Conservation (phyloP, 2,329 filamentous ascomycete species). For the Xylariomycetidae sp. region DNA sequence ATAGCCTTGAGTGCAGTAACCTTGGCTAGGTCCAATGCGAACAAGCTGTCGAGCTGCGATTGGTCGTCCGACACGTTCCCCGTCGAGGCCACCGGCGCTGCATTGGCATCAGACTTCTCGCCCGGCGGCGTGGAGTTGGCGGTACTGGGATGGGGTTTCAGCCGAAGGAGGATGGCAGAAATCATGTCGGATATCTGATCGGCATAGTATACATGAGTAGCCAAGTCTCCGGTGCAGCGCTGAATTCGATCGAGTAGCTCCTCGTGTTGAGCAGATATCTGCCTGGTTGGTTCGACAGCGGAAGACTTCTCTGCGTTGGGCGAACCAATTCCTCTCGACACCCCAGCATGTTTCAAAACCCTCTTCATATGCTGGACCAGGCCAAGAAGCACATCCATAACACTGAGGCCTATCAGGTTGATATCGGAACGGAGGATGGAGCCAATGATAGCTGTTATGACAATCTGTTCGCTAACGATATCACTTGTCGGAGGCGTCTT, state of each 20-base stretch:
- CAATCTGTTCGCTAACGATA: slow-evolving; percentile 67
- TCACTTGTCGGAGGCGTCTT: slow-evolving; percentile 65
- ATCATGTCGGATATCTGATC: slow-evolving; percentile 97
- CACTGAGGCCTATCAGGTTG: slow-evolving; percentile 90
- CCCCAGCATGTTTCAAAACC: slow-evolving; percentile 61
- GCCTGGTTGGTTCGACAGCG: slow-evolving; percentile 29
- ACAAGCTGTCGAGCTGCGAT: slow-evolving; percentile 45
- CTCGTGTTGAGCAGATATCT: slow-evolving; percentile 48
- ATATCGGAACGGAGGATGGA: slow-evolving; percentile 81
- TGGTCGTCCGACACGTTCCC: slow-evolving; percentile 40
- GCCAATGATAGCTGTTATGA: slow-evolving; percentile 72
- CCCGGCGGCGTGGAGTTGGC: slow-evolving; percentile 37
- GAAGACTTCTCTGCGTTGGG: slow-evolving; percentile 27
- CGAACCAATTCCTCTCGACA: slow-evolving; percentile 17
- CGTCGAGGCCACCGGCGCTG: slow-evolving; percentile 28
- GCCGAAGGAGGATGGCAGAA: slow-evolving; percentile 67
- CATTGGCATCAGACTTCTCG: slow-evolving; percentile 40
- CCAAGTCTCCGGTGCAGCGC: slow-evolving; percentile 81
- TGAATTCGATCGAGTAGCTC: slow-evolving; percentile 69
- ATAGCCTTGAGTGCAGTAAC: slow-evolving; percentile 70
- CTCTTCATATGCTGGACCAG: slow-evolving; percentile 79
- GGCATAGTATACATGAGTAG: slow-evolving; percentile 93
- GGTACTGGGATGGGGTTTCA: slow-evolving; percentile 60
- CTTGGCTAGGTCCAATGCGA: slow-evolving; percentile 51
- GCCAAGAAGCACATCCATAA: slow-evolving; percentile 89